A percentile compares a stretch with the other conserved stretches of the same genome.
phyloP scores from a whole-genome alignment of 2,329 filamentous ascomycete genomes.

The Diaporthe aspalathi region DNA sequence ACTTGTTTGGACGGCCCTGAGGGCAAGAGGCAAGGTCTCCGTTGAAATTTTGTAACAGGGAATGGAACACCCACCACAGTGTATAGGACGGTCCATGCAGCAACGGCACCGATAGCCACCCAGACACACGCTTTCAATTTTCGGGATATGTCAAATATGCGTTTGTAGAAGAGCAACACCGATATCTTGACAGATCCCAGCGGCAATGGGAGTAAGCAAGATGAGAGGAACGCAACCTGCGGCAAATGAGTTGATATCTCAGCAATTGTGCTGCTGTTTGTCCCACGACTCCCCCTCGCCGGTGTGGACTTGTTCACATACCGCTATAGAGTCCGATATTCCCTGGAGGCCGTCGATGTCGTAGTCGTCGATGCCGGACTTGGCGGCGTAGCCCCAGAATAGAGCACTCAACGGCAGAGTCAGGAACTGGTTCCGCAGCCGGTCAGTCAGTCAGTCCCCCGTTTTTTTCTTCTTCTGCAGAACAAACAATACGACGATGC shows the following conservation, averaged over 20 bases:
- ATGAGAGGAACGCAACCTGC: neutral
- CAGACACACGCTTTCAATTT: neutral
- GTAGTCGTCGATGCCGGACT: neutral
- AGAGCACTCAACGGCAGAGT: neutral
- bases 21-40: too few relatives aligned
- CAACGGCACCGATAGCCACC: neutral
- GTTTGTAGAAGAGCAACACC: slow-evolving; percentile 18
- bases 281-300: too few relatives aligned
- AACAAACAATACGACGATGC: too few relatives aligned
- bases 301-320: neutral
- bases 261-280: too few relatives aligned
- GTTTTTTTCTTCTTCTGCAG: too few relatives aligned
- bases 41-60: too few relatives aligned
- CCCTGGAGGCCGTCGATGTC: neutral
- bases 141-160: neutral
- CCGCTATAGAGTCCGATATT: neutral
- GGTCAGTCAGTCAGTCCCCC: neutral
- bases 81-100: neutral
- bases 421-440: neutral
- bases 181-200: slow-evolving; percentile 3
- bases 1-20: neutral
- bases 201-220: neutral
- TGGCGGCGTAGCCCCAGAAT: neutral
- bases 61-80: neutral
- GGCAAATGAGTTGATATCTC: neutral